phyloP scores from a whole-genome alignment of 805 yeast species.

The Kazachstania viticola region DNA sequence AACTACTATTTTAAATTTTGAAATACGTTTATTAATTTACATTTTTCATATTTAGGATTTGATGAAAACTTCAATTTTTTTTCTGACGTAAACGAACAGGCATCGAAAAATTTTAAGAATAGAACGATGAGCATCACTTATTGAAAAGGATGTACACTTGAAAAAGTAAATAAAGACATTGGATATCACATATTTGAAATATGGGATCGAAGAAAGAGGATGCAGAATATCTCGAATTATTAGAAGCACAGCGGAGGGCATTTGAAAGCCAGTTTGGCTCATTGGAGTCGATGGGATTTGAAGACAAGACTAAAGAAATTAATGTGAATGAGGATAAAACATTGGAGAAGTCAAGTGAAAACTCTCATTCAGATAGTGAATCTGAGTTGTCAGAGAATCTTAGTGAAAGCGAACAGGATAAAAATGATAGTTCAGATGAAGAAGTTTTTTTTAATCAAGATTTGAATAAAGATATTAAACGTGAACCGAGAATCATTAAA shows the following conservation, averaged over 20 bases:
- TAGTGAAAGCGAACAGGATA: not conserved
- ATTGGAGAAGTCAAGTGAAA: slow-evolving; percentile 7
- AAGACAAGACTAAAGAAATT: slow-evolving; percentile 31
- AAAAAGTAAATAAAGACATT: too few species aligned
- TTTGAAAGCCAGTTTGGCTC: slow-evolving; percentile 58
- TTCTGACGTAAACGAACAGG: too few species aligned
- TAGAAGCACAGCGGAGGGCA: slow-evolving; percentile 45
- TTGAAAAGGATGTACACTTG: too few species aligned
- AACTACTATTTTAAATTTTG: too few species aligned
- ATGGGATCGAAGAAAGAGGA: too few species aligned
- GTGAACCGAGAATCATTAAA: slow-evolving; percentile 18
- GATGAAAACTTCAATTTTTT: too few species aligned
- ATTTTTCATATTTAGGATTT: too few species aligned
- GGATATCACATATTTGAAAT: too few species aligned
- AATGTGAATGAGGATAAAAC: slow-evolving; percentile 7
- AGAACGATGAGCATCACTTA: too few species aligned
- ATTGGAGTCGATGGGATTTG: slow-evolving; percentile 41
- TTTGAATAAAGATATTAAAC: slow-evolving; percentile 8
- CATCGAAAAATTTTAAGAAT: too few species aligned
- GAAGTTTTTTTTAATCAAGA: slow-evolving; percentile 1
- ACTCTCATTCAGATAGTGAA: not conserved
- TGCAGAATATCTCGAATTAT: slow-evolving; percentile 13
- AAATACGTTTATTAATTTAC: too few species aligned
- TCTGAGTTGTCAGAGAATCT: not conserved
- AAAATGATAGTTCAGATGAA: slow-evolving; percentile 1